These are phyloP conservation scores for Sporothrix variecibatus DNA, from an alignment of 2,329 filamentous ascomycete species.

Conservation along the genomic window DNA sequence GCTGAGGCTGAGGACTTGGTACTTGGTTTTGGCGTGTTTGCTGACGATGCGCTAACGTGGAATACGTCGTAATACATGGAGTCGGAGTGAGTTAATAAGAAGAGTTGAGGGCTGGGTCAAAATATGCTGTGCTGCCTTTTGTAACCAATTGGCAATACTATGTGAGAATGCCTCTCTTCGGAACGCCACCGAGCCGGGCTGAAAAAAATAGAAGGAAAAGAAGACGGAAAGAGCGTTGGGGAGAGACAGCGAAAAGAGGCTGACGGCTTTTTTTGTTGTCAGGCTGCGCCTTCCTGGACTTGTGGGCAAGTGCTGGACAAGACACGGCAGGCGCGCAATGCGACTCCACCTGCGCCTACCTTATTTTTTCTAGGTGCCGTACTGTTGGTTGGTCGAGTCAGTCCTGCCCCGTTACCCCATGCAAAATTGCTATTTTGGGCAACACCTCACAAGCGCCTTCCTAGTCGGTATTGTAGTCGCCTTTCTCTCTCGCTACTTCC, in stretches of 20 bases:
- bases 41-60: background rate
- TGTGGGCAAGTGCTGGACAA: background rate
- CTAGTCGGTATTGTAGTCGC: background rate
- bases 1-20: background rate
- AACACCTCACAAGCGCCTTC: background rate
- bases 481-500: background rate
- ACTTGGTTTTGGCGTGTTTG: background rate
- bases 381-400: background rate
- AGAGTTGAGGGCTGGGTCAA: background rate
- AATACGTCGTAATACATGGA: background rate
- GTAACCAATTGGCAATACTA: no score
- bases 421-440: slow-evolving; percentile 15
- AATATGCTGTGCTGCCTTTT: background rate
- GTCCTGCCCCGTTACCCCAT: slow-evolving; percentile 1
- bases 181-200: background rate
- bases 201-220: background rate
- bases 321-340: background rate
- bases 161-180: background rate
- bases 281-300: slow-evolving; percentile 15
- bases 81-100: background rate
- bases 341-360: background rate
- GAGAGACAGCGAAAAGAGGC: background rate
- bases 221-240: background rate
- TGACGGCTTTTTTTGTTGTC: background rate
- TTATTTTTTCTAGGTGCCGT: background rate